Percentiles rank a stretch among this genome's conserved stretches.
Conservation (phyloP, 306 rosid species). For the Cicer bijugum region DNA sequence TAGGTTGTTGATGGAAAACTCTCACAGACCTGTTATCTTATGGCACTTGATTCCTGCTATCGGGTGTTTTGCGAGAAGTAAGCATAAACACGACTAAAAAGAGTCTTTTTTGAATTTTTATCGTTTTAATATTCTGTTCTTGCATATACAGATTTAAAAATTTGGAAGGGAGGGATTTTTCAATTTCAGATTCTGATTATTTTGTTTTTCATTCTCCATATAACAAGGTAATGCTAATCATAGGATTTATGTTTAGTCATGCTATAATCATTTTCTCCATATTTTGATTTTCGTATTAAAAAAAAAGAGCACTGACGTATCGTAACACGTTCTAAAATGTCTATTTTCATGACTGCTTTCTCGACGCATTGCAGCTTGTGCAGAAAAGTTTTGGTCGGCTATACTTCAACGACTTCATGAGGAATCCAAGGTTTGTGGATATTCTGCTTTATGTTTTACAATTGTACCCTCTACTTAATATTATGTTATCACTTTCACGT, state of each 20-base stretch:
- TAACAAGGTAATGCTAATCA: slow-evolving; percentile 76
- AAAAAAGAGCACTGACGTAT: neutral
- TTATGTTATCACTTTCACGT: too few species aligned
- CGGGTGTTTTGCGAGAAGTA: slow-evolving; percentile 67
- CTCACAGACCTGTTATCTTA: slow-evolving; percentile 81
- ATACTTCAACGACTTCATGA: slow-evolving; percentile 65
- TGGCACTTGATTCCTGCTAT: slow-evolving; percentile 89
- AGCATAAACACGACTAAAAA: slow-evolving; percentile 35
- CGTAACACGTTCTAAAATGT: neutral
- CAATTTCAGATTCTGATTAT: slow-evolving; percentile 68
- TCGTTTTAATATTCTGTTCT: slow-evolving; percentile 23
- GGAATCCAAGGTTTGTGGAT: slow-evolving; percentile 67
- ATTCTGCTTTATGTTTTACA: slow-evolving; percentile 4
- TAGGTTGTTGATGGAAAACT: slow-evolving; percentile 90
- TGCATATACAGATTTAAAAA: slow-evolving; percentile 65
- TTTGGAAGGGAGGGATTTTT: slow-evolving; percentile 72
- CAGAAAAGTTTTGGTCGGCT: slow-evolving; percentile 87
- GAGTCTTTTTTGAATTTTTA: neutral
- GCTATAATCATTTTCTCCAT: slow-evolving; percentile 12
- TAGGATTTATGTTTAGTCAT: slow-evolving; percentile 34
- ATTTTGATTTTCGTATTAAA: neutral
- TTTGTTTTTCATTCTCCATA: slow-evolving; percentile 88
- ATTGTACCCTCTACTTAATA: too few species aligned
- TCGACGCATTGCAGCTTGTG: slow-evolving; percentile 66
- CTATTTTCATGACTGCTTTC: slow-evolving; percentile 23